A percentile compares a stretch with the other conserved stretches of the same genome.
Conservation (phyloP, 2,329 filamentous ascomycete genomes). For the Pseudogymnoascus sp. region DNA sequence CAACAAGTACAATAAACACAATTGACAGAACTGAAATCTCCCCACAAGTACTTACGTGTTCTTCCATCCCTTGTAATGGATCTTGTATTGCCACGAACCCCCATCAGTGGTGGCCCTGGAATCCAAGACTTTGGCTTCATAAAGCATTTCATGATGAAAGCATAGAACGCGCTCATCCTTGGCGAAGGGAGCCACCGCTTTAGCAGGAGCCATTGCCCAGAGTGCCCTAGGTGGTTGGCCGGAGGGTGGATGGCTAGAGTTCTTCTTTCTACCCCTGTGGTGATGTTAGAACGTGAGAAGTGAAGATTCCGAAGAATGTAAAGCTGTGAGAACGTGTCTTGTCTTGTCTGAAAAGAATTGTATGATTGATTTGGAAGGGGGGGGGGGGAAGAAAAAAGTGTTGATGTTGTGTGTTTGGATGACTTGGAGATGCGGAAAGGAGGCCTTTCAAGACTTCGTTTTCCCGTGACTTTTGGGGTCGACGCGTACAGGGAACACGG, state of each 20-base stretch:
- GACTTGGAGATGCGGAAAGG: background rate
- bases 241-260: background rate
- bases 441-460: background rate
- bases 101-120: constrained; percentile 59
- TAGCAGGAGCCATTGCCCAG: constrained; percentile 26
- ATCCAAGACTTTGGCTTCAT: constrained; percentile 93
- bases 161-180: constrained; percentile 94
- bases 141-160: constrained; percentile 94
- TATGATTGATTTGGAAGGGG: background rate
- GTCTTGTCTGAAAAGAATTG: background rate
- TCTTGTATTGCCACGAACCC: constrained; percentile 72
- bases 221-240: background rate
- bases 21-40: background rate
- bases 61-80: constrained; percentile 99
- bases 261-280: background rate
- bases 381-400: background rate
- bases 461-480: background rate
- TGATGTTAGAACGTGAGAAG: background rate
- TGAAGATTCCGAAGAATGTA: background rate
- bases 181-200: constrained; percentile 21
- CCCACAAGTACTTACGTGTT: constrained; percentile 58
- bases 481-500: background rate
- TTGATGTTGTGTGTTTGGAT: background rate
- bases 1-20: background rate
- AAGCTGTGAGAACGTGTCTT: background rate